Base-by-base conservation (phyloP, 176 grass and related monocot species). In the Tillandsia fasciculata region DNA sequence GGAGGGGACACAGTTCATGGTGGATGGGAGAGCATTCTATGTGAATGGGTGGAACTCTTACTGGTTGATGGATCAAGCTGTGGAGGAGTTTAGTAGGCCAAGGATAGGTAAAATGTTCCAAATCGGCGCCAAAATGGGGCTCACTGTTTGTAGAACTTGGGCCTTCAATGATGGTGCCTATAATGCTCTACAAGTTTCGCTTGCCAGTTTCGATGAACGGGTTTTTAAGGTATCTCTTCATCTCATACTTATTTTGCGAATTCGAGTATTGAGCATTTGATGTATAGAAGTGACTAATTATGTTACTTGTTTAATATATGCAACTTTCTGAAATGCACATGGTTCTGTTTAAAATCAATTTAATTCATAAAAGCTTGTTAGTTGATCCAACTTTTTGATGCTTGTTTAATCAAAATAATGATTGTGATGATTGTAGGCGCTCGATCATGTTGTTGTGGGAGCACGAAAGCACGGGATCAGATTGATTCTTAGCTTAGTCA, bases 31-130 rank as follows among this genome's bases (percentile, higher is more conserved):
- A 52, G 77, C 95, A 1, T 90, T 99, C 84, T 99, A 99, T 77
- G 58, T 80, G 17, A 94, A 94, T 77, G 95, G 95, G 51, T 99
- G 95, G 95, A 99, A 99, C 84, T 99, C 95, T 11, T 99, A 99
- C 82, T 90, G 90, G 90, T 81, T 99, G 59, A 99, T 99, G 90
- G 95, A 90, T 80, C 82, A 93, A 68, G 87, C 89, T 3, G 90
- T 90, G 52, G 90, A 99, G 79, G 66, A 70, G 57, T 8, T 49
- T 47, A 86, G 74, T 79, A 71, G 94, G 17, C 68, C 76, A 24
- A 83, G 87, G 74, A 82, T 94, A 12, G 49, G 72, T 7, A 53
- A 67, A 67, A 90, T 99, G 68, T 73, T 99, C 71, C 82, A 69
- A 57, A 42, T 66, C 24, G 89, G 69, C 11, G 66, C 80, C 29